phyloP scores from a whole-genome alignment of 2,329 filamentous ascomycete species.

The Cercospora nicotianae region DNA sequence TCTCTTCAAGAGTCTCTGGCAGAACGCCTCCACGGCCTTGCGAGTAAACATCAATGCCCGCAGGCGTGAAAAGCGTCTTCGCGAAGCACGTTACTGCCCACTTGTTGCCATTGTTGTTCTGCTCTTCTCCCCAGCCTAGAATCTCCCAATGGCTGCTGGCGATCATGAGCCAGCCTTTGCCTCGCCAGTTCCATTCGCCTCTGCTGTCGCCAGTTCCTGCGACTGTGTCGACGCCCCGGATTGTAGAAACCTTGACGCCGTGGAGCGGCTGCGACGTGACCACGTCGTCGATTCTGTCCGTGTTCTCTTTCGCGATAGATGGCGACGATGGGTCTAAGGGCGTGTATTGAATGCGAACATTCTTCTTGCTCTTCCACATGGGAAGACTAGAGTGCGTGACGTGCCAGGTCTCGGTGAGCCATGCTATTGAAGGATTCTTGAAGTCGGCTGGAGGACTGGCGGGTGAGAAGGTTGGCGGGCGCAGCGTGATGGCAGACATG shows the following conservation, averaged over 20 bases:
- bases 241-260: constrained; percentile 56
- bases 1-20: constrained; percentile 55
- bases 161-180: constrained; percentile 71
- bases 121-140: constrained; percentile 68
- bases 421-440: constrained; percentile 55
- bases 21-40: constrained; percentile 61
- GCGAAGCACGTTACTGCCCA: constrained; percentile 87
- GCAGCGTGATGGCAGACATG: constrained; percentile 31
- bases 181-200: constrained; percentile 71
- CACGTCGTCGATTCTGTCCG: constrained; percentile 65
- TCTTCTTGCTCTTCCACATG: constrained; percentile 79
- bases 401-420: constrained; percentile 67
- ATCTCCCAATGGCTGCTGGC: constrained; percentile 79
- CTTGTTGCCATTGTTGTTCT: constrained; percentile 39
- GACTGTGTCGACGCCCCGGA: constrained; percentile 65
- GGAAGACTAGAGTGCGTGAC: constrained; percentile 73
- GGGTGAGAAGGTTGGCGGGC: constrained; percentile 37
- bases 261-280: constrained; percentile 66
- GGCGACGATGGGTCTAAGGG: constrained; percentile 47
- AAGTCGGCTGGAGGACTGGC: constrained; percentile 35
- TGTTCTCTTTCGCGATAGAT: constrained; percentile 36
- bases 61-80: constrained; percentile 78
- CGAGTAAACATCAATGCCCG: constrained; percentile 77
- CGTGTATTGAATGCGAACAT: constrained; percentile 77
- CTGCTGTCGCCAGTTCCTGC: constrained; percentile 35